Conservation (phyloP, 306 rosid species). For the Lotus japonicus region DNA sequence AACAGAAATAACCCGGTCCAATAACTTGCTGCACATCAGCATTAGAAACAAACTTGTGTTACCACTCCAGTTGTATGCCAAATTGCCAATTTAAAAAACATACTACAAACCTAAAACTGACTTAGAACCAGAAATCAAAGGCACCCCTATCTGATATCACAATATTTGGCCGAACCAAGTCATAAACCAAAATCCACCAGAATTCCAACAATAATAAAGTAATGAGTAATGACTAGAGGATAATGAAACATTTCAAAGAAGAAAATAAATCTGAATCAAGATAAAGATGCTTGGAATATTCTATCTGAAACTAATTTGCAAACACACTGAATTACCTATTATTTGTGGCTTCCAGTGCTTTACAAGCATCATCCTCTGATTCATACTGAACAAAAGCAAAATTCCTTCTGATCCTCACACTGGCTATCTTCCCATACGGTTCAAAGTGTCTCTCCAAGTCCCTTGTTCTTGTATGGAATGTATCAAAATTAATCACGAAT, state of each 20-base stretch:
- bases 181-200: neutral
- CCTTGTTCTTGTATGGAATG: constrained; percentile 80
- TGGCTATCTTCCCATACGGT: constrained; percentile 83
- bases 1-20: constrained; percentile 94
- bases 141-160: neutral
- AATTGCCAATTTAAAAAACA: neutral
- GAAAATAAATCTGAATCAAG: neutral
- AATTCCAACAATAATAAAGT: neutral
- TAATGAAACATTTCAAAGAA: neutral
- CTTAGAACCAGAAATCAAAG: neutral
- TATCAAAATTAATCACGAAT: constrained; percentile 93
- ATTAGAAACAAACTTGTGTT: constrained; percentile 15
- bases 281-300: neutral
- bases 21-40: constrained; percentile 63
- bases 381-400: constrained; percentile 97
- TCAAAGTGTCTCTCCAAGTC: constrained; percentile 99
- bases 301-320: neutral
- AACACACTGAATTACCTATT: constrained; percentile 50
- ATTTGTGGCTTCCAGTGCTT: constrained; percentile 86
- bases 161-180: neutral
- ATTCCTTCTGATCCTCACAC: constrained; percentile 89
- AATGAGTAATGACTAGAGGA: neutral
- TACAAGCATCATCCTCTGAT: constrained; percentile 86
- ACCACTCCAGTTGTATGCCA: neutral
- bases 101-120: neutral